Percentiles rank a stretch among this genome's conserved stretches.
phyloP scores from a whole-genome alignment of 2,329 filamentous ascomycete species.

The Hawksworthiomyces lignivorus region DNA sequence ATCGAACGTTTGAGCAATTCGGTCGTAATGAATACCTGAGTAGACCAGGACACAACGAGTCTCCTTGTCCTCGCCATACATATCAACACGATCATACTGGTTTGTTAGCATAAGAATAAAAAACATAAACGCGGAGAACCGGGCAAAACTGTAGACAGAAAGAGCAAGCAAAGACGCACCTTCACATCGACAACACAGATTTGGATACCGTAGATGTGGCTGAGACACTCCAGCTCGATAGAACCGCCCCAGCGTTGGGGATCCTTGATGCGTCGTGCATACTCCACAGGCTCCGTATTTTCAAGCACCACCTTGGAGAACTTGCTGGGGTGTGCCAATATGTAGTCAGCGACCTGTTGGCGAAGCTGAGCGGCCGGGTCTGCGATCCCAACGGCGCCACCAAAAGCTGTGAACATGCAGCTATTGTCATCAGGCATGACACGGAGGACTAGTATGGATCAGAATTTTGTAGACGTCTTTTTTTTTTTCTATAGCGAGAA shows the following conservation, averaged over 20 bases:
- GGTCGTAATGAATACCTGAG: conserved; percentile 89
- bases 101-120: background rate
- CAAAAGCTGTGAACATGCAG: conserved; percentile 87
- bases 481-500: too few species aligned
- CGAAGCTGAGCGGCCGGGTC: conserved; percentile 52
- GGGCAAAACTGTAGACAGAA: background rate
- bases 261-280: conserved; percentile 74
- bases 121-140: conserved; percentile 18
- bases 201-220: conserved; percentile 76
- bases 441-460: conserved; percentile 53
- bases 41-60: conserved; percentile 77
- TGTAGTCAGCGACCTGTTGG: conserved; percentile 68
- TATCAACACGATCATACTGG: conserved; percentile 43
- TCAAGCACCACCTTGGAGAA: conserved; percentile 76
- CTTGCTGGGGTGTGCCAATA: conserved; percentile 61
- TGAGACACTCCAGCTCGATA: conserved; percentile 81
- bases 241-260: conserved; percentile 84
- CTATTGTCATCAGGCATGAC: conserved; percentile 97
- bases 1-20: conserved; percentile 64
- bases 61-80: conserved; percentile 67
- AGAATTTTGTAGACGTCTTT: too few species aligned
- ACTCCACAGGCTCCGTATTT: conserved; percentile 55
- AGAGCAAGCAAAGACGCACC: conserved; percentile 20
- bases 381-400: conserved; percentile 61
- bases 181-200: conserved; percentile 78